phyloP scores from a whole-genome alignment of 192 early-diverging fungal genomes.

The Backusella macrospora region DNA sequence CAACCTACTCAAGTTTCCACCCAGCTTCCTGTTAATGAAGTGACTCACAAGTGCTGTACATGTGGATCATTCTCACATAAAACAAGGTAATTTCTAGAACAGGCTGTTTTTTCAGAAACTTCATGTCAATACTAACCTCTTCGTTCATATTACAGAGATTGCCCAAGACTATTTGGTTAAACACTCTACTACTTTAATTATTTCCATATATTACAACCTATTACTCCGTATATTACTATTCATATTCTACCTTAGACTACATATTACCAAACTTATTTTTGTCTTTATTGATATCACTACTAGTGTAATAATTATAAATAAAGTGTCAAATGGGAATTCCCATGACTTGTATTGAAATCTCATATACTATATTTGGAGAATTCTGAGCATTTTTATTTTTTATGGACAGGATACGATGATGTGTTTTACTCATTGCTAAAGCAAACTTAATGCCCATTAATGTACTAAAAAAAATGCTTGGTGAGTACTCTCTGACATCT shows the following conservation, averaged over 20 bases:
- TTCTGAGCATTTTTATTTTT: not conserved
- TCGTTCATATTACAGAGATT: not conserved
- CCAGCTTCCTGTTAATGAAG: not conserved
- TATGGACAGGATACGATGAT: not conserved
- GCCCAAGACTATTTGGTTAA: slow-evolving; percentile 3
- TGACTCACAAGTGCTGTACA: slow-evolving; percentile 1
- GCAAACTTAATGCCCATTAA: not conserved
- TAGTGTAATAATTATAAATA: slow-evolving; percentile 6
- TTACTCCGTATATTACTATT: not conserved
- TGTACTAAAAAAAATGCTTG: not conserved
- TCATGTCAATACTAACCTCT: not conserved
- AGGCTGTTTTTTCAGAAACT: not conserved
- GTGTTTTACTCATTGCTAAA: not conserved
- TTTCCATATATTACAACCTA: not conserved
- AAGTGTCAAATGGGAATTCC: slow-evolving; percentile 12
- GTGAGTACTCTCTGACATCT: not conserved
- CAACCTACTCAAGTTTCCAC: not conserved
- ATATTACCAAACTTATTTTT: slow-evolving; percentile 1
- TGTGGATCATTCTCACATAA: slow-evolving; percentile 17
- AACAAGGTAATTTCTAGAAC: not conserved
- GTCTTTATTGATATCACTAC: not conserved
- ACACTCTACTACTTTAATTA: not conserved
- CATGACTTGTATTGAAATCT: not conserved
- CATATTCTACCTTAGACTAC: not conserved
- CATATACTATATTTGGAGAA: not conserved